phyloP scores from a whole-genome alignment of 1,284 basidiomycete species.

The Naganishia albida region DNA sequence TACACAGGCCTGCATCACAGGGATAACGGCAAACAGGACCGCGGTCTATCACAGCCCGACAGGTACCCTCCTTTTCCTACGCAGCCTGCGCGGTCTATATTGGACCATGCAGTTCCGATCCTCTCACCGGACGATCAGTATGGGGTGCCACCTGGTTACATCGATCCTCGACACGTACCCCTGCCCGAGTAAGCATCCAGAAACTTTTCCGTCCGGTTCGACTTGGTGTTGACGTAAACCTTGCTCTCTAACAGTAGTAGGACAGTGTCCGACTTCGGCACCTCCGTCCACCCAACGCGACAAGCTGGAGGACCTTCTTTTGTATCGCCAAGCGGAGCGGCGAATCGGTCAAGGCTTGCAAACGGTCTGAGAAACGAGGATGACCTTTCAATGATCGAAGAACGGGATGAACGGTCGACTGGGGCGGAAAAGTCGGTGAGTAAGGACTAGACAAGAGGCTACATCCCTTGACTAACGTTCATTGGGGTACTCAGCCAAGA shows the following conservation, averaged over 20 bases:
- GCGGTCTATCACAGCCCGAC: constrained; percentile 30
- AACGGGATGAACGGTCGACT: constrained; percentile 22
- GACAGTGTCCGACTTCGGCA: constrained; percentile 5
- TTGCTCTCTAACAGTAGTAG: constrained; percentile 5
- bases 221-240: neutral
- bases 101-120: constrained; percentile 30
- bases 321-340: neutral
- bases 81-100: constrained; percentile 22
- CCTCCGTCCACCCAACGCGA: neutral
- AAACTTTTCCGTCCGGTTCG: neutral
- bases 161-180: constrained; percentile 29
- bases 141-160: constrained; percentile 14
- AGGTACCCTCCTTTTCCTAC: constrained; percentile 32
- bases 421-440: constrained; percentile 4
- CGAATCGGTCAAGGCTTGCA: constrained; percentile 29
- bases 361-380: constrained; percentile 30
- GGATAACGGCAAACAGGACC: neutral
- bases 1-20: constrained; percentile 1
- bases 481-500: neutral
- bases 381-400: constrained; percentile 33
- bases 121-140: constrained; percentile 19
- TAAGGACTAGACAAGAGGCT: no score
- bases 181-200: constrained; percentile 28
- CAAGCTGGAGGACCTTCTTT: constrained; percentile 17
- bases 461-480: neutral